Evolutionary conservation across 2,329 filamentous ascomycete genomes (phyloP).

Genomic region (Diplodia seriata): DNA sequence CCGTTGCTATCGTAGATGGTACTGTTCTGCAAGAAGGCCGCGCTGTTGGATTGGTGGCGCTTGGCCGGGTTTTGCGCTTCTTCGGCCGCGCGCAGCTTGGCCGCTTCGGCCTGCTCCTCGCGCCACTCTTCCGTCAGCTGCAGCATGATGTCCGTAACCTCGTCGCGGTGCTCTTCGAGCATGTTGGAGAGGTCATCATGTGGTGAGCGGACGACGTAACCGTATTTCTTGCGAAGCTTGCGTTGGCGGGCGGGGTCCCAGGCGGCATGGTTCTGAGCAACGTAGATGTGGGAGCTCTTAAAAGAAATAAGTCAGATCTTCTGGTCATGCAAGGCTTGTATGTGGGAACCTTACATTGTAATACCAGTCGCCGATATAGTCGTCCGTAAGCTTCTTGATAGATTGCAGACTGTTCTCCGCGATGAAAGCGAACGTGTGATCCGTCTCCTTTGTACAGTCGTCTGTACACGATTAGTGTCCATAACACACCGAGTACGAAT

Average conservation of each 20-base stretch:
- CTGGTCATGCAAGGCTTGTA: neutral
- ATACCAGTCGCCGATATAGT: slow-evolving; percentile 85
- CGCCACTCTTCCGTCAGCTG: slow-evolving; percentile 51
- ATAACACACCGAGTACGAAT: slow-evolving; percentile 47
- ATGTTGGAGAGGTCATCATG: slow-evolving; percentile 61
- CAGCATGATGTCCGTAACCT: slow-evolving; percentile 57
- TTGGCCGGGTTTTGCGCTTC: slow-evolving; percentile 10
- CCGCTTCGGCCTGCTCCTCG: slow-evolving; percentile 15
- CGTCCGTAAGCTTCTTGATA: slow-evolving; percentile 69
- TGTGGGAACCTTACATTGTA: slow-evolving; percentile 59
- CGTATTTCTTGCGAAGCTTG: slow-evolving; percentile 65
- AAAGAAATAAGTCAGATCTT: neutral
- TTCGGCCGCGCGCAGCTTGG: neutral
- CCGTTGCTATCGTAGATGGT: slow-evolving; percentile 7
- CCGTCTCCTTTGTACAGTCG: slow-evolving; percentile 69
- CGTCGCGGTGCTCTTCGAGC: slow-evolving; percentile 59
- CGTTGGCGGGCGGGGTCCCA: slow-evolving; percentile 69
- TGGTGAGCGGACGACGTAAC: slow-evolving; percentile 57
- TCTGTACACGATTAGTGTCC: slow-evolving; percentile 44
- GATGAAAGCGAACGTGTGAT: slow-evolving; percentile 81
- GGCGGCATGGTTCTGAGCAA: slow-evolving; percentile 75
- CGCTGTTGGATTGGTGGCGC: neutral
- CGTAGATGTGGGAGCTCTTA: slow-evolving; percentile 80
- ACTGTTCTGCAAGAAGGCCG: neutral
- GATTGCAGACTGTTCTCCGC: slow-evolving; percentile 77